Evolutionary conservation across 805 yeast genomes (phyloP), one percentile per base, ranked within the genome.

Genomic region (Kodamaea nitidulidarum): DNA sequence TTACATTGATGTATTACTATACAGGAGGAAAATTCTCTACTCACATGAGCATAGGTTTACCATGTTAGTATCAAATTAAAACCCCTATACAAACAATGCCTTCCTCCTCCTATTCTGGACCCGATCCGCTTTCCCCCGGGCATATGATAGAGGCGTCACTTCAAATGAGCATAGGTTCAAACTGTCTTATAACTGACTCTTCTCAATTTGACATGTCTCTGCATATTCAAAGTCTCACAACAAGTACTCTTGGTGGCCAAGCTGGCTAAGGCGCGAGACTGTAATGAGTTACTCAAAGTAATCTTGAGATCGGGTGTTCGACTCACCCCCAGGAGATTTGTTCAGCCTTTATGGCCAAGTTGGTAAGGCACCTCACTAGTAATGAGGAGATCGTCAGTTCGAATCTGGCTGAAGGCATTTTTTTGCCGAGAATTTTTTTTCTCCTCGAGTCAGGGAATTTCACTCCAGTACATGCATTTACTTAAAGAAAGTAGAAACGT

Each of bases 251-350:
- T 55, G 70, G 70, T 65, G 69, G 71, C 71, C 70, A 65, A 65
- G 71, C 68, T 64, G 71, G 71, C 65, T 65, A 65, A 65, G 70
- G 71, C 70, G 70, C 66, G 67, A 61, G 70, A 65, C 71, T 66
- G 71, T 65, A 37, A 37, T 32, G 60, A 48, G 32, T 35, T 47
- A 44, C 57, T 54, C 24, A 29, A 28, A 35, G 39, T 57, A 49
- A 65, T 65, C 71, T 63, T 63, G 66, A 65, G 71, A 65, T 65
- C 70, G 70, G 67, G 71, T 61, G 71, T 65, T 65, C 71, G 69
- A 65, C 67, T 65, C 71, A 61, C 71, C 65, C 70, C 69, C 69
- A 56, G 70, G 70, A 64, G 70, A 64, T 50, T 52, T 54, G 46
- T 14, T 12, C 4, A 30, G 32, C 32, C 32, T 30, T 30, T 30